Evolutionary conservation across 495 filamentous ascomycete species (phyloP).

Genomic region (Penicillium pancosmium): DNA sequence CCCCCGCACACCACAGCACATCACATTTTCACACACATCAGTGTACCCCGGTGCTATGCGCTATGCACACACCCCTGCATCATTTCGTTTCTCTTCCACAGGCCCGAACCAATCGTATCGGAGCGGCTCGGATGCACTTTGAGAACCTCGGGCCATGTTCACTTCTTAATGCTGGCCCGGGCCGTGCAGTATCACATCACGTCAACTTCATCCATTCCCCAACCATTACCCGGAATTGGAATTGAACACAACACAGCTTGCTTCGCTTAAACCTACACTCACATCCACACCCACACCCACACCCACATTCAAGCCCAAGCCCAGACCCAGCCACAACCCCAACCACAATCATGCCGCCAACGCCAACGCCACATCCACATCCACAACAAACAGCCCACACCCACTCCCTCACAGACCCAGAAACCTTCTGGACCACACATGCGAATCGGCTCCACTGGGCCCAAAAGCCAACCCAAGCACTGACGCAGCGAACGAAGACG

Average conservation of each 20-base stretch:
- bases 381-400: slow-evolving; percentile 43
- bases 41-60: background rate
- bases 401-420: slow-evolving; percentile 54
- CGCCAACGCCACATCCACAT: slow-evolving; percentile 22
- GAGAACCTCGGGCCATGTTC: background rate
- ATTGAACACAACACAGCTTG: too few relatives aligned
- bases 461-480: slow-evolving; percentile 57
- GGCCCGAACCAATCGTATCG: background rate
- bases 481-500: slow-evolving; percentile 48
- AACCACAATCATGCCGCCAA: background rate
- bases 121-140: background rate
- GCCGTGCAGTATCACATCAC: background rate
- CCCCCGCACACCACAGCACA: slow-evolving; percentile 19
- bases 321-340: background rate
- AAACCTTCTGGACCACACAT: slow-evolving; percentile 77
- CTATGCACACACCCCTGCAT: background rate
- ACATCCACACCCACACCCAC: too few relatives aligned
- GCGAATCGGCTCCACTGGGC: slow-evolving; percentile 80
- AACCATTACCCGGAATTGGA: too few relatives aligned
- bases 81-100: background rate
- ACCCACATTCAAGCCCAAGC: too few relatives aligned
- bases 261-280: too few relatives aligned
- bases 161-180: background rate
- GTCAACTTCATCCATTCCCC: too few relatives aligned
- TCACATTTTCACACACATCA: too few relatives aligned